Percentiles rank a stretch among this genome's conserved stretches.
Conservation (phyloP, 306 rosid species). For the Gynostemma pentaphyllum region DNA sequence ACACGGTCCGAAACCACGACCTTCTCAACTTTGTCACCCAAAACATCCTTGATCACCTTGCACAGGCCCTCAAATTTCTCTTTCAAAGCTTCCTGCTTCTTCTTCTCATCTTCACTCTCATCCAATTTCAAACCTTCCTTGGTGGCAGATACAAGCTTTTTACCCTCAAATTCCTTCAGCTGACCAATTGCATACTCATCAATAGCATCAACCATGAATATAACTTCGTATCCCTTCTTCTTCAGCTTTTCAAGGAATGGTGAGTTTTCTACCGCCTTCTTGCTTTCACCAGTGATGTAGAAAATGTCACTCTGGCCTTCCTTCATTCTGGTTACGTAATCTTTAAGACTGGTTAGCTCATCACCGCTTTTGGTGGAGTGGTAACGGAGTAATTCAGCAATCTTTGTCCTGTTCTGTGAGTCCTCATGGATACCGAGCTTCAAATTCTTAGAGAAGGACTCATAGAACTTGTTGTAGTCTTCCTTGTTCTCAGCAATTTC, state of each 20-base stretch:
- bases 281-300: slow-evolving; percentile 88
- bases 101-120: slow-evolving; percentile 75
- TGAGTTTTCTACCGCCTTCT: slow-evolving; percentile 87
- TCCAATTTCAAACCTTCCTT: slow-evolving; percentile 86
- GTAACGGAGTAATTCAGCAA: slow-evolving; percentile 76
- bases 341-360: slow-evolving; percentile 84
- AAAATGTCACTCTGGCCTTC: slow-evolving; percentile 84
- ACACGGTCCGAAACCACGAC: slow-evolving; percentile 91
- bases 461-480: slow-evolving; percentile 80
- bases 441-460: slow-evolving; percentile 83
- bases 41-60: slow-evolving; percentile 82
- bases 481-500: slow-evolving; percentile 97
- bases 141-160: slow-evolving; percentile 82
- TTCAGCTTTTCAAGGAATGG: slow-evolving; percentile 86
- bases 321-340: slow-evolving; percentile 93
- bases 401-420: slow-evolving; percentile 63
- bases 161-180: slow-evolving; percentile 89
- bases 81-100: slow-evolving; percentile 47
- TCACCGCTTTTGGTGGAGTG: slow-evolving; percentile 92
- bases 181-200: slow-evolving; percentile 90
- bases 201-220: slow-evolving; percentile 86
- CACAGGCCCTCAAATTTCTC: slow-evolving; percentile 72
- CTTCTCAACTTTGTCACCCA: slow-evolving; percentile 90
- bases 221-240: slow-evolving; percentile 80
- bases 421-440: slow-evolving; percentile 86